Conservation (phyloP, 2,329 filamentous ascomycete genomes). For the Orbilia blumenaviensis region DNA sequence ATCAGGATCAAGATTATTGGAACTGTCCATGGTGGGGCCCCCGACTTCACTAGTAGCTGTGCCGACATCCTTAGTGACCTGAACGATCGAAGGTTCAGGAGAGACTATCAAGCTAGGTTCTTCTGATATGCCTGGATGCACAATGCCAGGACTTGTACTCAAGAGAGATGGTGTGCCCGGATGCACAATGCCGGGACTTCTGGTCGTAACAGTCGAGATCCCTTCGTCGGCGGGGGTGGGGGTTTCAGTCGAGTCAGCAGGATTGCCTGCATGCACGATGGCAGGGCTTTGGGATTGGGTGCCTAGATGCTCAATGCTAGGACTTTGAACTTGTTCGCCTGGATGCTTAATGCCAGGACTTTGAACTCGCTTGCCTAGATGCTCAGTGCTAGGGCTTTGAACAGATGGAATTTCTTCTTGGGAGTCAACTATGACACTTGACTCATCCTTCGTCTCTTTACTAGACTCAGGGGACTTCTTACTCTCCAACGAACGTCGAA, state of each 20-base stretch:
- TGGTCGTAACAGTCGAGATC: not conserved
- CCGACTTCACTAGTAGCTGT: not conserved
- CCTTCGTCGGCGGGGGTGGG: not conserved
- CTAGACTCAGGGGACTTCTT: not conserved
- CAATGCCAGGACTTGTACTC: not conserved
- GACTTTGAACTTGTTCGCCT: not conserved
- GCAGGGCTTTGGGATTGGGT: not conserved
- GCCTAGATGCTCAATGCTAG: not conserved
- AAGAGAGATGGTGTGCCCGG: not conserved
- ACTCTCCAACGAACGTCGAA: not conserved
- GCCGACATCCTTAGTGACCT: not conserved
- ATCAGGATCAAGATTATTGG: too few relatives aligned
- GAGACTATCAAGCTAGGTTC: not conserved
- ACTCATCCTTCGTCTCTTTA: not conserved
- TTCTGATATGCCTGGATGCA: not conserved
- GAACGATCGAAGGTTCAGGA: not conserved
- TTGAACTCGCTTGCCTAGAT: not conserved
- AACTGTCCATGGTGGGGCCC: not conserved
- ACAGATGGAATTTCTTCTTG: not conserved
- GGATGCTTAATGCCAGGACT: not conserved
- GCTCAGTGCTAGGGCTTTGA: not conserved
- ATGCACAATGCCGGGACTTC: slow-evolving; percentile 6
- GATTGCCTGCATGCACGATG: too few relatives aligned
- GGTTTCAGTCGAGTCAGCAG: too few relatives aligned
- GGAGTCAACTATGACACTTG: not conserved